Evolutionary conservation across 306 rosid species (phyloP), one percentile per base, ranked within the genome.

Genomic region (Crotalaria pallida): DNA sequence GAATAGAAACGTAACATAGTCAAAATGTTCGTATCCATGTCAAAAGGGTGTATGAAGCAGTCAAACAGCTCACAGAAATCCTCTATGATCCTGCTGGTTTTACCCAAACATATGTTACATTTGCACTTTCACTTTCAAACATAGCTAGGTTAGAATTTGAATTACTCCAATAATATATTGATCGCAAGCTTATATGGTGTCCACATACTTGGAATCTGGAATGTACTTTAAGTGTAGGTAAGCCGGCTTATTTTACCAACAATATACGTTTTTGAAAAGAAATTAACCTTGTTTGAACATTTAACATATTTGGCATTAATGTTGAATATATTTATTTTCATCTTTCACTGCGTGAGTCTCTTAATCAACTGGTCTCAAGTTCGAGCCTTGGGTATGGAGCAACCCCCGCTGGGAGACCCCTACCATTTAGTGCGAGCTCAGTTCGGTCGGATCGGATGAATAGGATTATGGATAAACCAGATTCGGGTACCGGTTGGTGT

Each of bases 1-100:
- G 36, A 27, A 3, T 48, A 47, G 58, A 16, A 1, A 34, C 29
- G 10, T 19, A 1, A 34, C 29, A 15, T 19, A 26, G 26, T 70
- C 57, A 41, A 43, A 56, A 41, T 38, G 0, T 11, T 56, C 3
- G 53, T 5, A 61, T n/a, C 3, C 43, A 3, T 41, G 58, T 17
- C 66, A 41, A 31, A 1, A 6, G 17, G 59, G 16, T 11, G 18
- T 1, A 53, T 1, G 6, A 22, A 22, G 34, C 10, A 59, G n/a
- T 59, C 47, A 59, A 59, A 70, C 66, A 15, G 47, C 75, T 26
- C 45, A 44, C 16, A 44, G 34, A 71, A 71, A 58, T 27, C 27
- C 31, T 22, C 3, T 10, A 13, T 1, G 51, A 19, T 41, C 12
- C 55, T 17, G 17, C 31, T 41, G 66, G 66, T 70, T 70, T 69